Conservation (phyloP, 192 early-diverging fungal species). For the Paraglomus occultum region DNA sequence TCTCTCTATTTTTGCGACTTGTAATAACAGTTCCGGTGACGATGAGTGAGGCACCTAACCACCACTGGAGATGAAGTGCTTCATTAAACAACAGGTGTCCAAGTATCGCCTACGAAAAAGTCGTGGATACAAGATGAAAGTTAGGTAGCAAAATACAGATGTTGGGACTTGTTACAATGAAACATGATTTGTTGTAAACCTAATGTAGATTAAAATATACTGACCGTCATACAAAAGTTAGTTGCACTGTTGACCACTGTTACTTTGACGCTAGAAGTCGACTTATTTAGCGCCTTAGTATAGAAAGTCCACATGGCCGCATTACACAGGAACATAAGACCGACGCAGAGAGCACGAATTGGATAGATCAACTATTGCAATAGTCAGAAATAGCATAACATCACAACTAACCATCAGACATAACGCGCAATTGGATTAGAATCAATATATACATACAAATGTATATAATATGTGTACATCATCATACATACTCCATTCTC, state of each 20-base stretch:
- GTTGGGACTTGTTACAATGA: not conserved
- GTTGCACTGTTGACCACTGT: constrained; percentile 75
- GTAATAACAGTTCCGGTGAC: constrained; percentile 59
- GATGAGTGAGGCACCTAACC: constrained; percentile 79
- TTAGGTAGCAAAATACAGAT: not conserved
- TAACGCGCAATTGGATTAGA: too few species aligned
- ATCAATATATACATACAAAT: too few species aligned
- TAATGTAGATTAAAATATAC: constrained; percentile 1
- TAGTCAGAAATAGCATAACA: too few species aligned
- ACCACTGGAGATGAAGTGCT: constrained; percentile 74
- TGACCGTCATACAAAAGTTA: constrained; percentile 71
- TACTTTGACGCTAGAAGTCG: constrained; percentile 72
- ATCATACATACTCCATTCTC: too few species aligned
- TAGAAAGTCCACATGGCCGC: constrained; percentile 87
- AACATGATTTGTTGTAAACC: too few species aligned
- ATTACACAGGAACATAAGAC: constrained; percentile 66
- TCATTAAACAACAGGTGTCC: constrained; percentile 78
- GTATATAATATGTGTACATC: too few species aligned
- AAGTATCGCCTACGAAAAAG: constrained; percentile 58
- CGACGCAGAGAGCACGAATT: constrained; percentile 53
- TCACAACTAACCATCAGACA: too few species aligned
- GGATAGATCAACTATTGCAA: constrained; percentile 34
- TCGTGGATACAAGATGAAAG: not conserved
- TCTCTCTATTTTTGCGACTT: constrained; percentile 24
- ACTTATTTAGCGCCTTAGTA: constrained; percentile 75